phyloP scores from a whole-genome alignment of 208 protist genomes.

The Entamoeba dispar region DNA sequence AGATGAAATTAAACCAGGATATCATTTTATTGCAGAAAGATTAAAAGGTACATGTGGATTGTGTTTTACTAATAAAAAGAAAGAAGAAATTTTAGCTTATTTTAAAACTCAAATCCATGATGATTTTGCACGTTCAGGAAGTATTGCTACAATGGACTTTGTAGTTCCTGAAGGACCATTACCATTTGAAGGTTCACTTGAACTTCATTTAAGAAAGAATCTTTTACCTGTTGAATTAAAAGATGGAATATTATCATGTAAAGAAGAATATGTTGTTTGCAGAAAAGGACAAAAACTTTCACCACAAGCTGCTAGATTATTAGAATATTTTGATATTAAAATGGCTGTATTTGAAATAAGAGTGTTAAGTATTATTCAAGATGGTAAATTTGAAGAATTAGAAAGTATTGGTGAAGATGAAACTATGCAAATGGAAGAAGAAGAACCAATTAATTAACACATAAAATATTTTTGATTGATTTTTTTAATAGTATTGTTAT shows the following conservation, averaged over 20 bases:
- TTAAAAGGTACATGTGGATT: background rate
- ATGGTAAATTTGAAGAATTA: background rate
- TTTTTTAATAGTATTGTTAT: background rate
- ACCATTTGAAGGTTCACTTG: background rate
- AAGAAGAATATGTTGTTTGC: background rate
- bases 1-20: background rate
- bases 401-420: background rate
- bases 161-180: background rate
- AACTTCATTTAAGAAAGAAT: background rate
- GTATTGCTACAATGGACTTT: background rate
- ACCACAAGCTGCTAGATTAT: background rate
- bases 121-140: background rate
- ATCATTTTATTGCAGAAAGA: background rate
- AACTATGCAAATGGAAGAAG: background rate
- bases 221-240: background rate
- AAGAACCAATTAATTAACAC: background rate
- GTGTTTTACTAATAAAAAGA: background rate
- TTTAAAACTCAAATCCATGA: background rate
- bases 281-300: background rate
- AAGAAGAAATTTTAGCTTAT: background rate
- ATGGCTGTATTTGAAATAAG: background rate
- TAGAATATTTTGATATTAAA: background rate
- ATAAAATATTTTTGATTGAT: background rate
- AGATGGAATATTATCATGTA: background rate
- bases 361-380: background rate